Percentiles rank a stretch among this genome's conserved stretches.
Conservation (phyloP, 257 asterid species). For the Mitragyna speciosa region DNA sequence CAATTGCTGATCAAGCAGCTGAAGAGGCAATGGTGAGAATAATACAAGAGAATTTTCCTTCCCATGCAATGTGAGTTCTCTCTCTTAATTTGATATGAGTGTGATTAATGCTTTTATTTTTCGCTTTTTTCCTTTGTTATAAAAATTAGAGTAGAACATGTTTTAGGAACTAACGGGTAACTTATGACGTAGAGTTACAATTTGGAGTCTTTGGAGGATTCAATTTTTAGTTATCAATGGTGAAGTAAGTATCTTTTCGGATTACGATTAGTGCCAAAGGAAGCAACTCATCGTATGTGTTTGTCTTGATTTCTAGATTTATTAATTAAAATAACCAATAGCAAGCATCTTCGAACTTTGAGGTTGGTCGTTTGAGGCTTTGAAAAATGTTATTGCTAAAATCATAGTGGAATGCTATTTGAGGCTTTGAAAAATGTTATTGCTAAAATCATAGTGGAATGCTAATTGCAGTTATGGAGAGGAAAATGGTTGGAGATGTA, state of each 20-base stretch:
- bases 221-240: too few species aligned
- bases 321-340: neutral
- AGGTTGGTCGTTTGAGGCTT: neutral
- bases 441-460: neutral
- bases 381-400: conserved; percentile 1
- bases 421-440: neutral
- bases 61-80: conserved; percentile 76
- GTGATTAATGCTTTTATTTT: neutral
- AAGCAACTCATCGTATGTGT: neutral
- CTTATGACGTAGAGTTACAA: too few species aligned
- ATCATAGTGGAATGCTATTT: too few species aligned
- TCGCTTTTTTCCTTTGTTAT: neutral
- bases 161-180: too few species aligned
- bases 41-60: conserved; percentile 63
- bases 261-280: neutral
- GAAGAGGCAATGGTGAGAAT: conserved; percentile 90
- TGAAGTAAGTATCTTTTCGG: too few species aligned
- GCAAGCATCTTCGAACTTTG: neutral
- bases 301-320: neutral
- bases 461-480: conserved; percentile 71
- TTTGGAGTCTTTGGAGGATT: too few species aligned
- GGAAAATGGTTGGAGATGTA: conserved; percentile 87
- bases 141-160: neutral
- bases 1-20: conserved; percentile 90
- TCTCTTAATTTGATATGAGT: neutral